Evolutionary conservation across 2,329 filamentous ascomycete genomes (phyloP).

Genomic region (Alternaria hordeiaustralica): DNA sequence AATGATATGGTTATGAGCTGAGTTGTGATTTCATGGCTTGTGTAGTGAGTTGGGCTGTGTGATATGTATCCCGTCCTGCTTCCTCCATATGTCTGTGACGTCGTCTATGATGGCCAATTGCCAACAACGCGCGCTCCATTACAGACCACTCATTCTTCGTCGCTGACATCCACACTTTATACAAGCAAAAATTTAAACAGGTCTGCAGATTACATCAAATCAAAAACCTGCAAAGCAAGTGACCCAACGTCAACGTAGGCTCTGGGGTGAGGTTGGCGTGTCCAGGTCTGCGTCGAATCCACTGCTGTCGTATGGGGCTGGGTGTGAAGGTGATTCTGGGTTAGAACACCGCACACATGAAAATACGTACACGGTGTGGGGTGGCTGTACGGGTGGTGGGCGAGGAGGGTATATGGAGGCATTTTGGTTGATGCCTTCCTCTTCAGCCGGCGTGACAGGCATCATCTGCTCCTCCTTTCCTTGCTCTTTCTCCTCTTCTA

Average conservation of each 20-base stretch:
- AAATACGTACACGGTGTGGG: not conserved
- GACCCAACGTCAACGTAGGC: not conserved
- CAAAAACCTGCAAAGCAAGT: not conserved
- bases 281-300: not conserved
- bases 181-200: not conserved
- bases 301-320: not conserved
- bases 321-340: not conserved
- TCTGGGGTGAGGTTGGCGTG: not conserved
- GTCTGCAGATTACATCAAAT: not conserved
- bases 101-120: not conserved
- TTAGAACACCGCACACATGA: not conserved
- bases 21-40: not conserved
- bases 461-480: not conserved
- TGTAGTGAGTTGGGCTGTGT: not conserved
- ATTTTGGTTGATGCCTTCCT: not conserved
- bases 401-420: not conserved
- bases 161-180: not conserved
- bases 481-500: not conserved
- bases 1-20: slow-evolving; percentile 8
- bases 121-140: not conserved
- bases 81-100: not conserved
- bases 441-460: not conserved
- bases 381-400: not conserved
- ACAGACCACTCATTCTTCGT: not conserved
- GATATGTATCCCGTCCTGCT: not conserved